Evolutionary conservation across 176 grass and related monocot genomes (phyloP), one percentile per base, ranked within the genome.

Genomic region (Cocos nucifera): DNA sequence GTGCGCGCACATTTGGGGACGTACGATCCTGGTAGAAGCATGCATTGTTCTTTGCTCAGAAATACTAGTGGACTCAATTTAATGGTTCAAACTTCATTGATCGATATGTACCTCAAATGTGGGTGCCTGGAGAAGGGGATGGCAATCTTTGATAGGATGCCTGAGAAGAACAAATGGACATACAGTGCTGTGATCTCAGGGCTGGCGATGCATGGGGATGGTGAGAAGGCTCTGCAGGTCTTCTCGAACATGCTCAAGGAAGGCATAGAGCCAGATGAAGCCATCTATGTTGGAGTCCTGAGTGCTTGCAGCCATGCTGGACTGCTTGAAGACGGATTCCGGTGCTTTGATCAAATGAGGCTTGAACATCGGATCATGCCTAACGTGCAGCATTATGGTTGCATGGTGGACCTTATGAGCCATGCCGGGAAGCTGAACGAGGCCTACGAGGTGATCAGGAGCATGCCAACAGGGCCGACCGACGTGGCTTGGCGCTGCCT

Each of bases 61-160:
- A 95, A 83, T 61, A 69, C 76, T 17, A 66, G 17, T 53, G 32
- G 27, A 4, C 71, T 95, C 4, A 82, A 89, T 75, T 48, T 80
- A 59, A 62, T 89, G 53, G 79, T 95, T 78, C 17, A 62, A 30
- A 89, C 89, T 58, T 67, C 85, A 1, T 35, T 95, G 78, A 75
- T 95, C 24, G 85, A 88, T 75, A 88, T 85, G 89, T 88, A 95
- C 73, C 75, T 81, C 65, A 86, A 82, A 35, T 86, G 86, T 44
- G 86, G 75, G 8, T 62, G 75, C 82, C 49, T 80, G 17, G 72
- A 75, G n/a, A 80, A 78, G 61, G 75, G 81, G 1, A 35, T 62
- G 16, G 65, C 54, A 50, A 80, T 75, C 64, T 95, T 89, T 63
- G 61, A 85, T 48, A 68, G 18, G 2, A 61, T 82, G 78, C 26